A percentile compares a stretch with the other conserved stretches of the same genome.
Evolutionary conservation across 2,329 filamentous ascomycete genomes (phyloP).

Genomic region (Diplocarpon mali): DNA sequence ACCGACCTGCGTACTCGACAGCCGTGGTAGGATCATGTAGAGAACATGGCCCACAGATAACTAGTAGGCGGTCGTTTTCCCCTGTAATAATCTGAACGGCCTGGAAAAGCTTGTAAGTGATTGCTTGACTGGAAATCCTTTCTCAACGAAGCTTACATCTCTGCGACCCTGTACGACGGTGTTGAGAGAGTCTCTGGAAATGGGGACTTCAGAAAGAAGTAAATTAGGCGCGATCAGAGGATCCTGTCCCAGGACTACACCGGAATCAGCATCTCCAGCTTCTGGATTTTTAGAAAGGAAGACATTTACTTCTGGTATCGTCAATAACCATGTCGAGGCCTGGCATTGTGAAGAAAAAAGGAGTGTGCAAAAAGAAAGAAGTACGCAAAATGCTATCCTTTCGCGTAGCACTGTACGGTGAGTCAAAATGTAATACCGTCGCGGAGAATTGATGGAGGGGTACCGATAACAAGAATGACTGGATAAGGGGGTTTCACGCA

Average conservation of each 20-base stretch:
- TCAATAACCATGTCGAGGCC: slow-evolving; percentile 30
- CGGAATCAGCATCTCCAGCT: too few species aligned
- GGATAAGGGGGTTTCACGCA: too few species aligned
- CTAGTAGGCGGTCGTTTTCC: slow-evolving; percentile 66
- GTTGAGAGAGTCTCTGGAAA: slow-evolving; percentile 47
- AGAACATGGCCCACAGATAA: slow-evolving; percentile 91
- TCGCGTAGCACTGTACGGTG: neutral
- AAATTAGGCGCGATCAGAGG: slow-evolving; percentile 83
- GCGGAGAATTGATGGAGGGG: neutral
- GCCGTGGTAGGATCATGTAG: slow-evolving; percentile 89
- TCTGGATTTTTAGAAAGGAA: neutral
- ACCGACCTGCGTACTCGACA: slow-evolving; percentile 73
- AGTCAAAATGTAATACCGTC: neutral
- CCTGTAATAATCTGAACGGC: slow-evolving; percentile 31
- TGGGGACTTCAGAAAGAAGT: slow-evolving; percentile 76
- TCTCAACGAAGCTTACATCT: slow-evolving; percentile 28
- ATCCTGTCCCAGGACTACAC: slow-evolving; percentile 80
- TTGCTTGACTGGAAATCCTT: neutral
- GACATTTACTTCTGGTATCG: slow-evolving; percentile 39
- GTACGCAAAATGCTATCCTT: neutral
- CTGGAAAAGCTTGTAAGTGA: slow-evolving; percentile 3
- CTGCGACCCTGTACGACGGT: slow-evolving; percentile 63
- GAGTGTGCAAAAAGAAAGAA: neutral
- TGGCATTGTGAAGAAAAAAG: slow-evolving; percentile 20
- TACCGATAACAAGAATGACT: too few species aligned